phyloP scores from a whole-genome alignment of 768 basidiomycete species.

The Sarcodon aspratus region DNA sequence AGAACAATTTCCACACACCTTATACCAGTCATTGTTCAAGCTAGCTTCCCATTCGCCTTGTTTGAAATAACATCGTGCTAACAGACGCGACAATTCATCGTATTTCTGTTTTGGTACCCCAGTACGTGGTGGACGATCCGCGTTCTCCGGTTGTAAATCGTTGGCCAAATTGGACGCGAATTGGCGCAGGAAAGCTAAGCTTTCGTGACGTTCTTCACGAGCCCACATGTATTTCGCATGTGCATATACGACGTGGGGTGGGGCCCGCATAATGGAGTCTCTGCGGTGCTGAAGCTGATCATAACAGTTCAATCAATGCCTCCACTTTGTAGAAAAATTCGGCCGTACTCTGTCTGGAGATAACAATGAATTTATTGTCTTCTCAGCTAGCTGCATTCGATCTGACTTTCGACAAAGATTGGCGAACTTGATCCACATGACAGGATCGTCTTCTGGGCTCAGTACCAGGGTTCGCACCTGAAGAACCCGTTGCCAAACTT shows the following conservation, averaged over 20 bases:
- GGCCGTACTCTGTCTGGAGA: slow-evolving; percentile 53
- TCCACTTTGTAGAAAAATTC: neutral
- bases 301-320: neutral
- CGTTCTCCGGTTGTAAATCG: slow-evolving; percentile 45
- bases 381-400: slow-evolving; percentile 90
- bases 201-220: slow-evolving; percentile 64
- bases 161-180: slow-evolving; percentile 69
- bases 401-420: slow-evolving; percentile 95
- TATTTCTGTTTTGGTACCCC: slow-evolving; percentile 49
- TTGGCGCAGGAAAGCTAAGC: slow-evolving; percentile 68
- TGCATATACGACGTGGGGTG: slow-evolving; percentile 93
- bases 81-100: slow-evolving; percentile 64
- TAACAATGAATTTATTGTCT: slow-evolving; percentile 88
- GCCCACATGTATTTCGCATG: slow-evolving; percentile 97
- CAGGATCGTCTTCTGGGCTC: slow-evolving; percentile 85
- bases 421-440: slow-evolving; percentile 99
- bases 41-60: slow-evolving; percentile 90
- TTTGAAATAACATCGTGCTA: slow-evolving; percentile 97
- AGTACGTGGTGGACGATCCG: slow-evolving; percentile 38
- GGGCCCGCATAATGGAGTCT: slow-evolving; percentile 55
- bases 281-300: slow-evolving; percentile 27
- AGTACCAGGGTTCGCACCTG: slow-evolving; percentile 93
- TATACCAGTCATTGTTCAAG: slow-evolving; percentile 68
- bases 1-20: slow-evolving; percentile 33
- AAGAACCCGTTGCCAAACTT: slow-evolving; percentile 96